These are phyloP conservation scores for Stropharia rugosoannulata DNA, from an alignment of 768 basidiomycete species.

Conservation along the genomic window DNA sequence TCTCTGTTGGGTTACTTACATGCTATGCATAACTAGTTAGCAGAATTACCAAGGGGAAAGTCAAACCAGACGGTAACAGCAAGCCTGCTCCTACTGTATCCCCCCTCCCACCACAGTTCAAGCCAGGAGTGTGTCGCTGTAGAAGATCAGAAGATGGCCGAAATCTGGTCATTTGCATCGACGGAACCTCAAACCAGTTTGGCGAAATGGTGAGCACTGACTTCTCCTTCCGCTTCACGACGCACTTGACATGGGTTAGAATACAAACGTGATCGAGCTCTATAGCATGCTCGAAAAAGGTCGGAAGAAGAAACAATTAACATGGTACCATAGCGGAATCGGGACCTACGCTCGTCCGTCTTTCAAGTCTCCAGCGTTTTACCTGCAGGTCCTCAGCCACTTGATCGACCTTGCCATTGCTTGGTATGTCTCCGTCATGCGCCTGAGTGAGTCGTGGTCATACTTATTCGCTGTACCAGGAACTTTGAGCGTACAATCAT, in stretches of 20 bases:
- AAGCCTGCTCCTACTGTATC: too few species aligned
- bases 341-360: constrained; percentile 27
- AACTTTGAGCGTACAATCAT: constrained; percentile 23
- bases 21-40: too few species aligned
- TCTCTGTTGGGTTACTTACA: too few species aligned
- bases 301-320: constrained; percentile 15
- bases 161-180: constrained; percentile 31
- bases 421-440: constrained; percentile 20
- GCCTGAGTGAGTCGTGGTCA: neutral
- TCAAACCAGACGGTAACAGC: too few species aligned
- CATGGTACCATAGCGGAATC: constrained; percentile 32
- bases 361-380: constrained; percentile 14
- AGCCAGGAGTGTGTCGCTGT: too few species aligned
- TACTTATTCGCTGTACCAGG: constrained; percentile 17
- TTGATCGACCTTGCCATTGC: constrained; percentile 35
- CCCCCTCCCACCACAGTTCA: too few species aligned
- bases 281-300: constrained; percentile 22
- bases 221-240: neutral
- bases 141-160: constrained; percentile 20
- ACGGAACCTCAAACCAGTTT: constrained; percentile 29
- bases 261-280: constrained; percentile 29
- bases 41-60: too few species aligned
- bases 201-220: constrained; percentile 15
- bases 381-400: constrained; percentile 14
- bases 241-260: constrained; percentile 11